These are phyloP conservation scores for Saprolegnia diclina DNA, from an alignment of 352 stramenopile species.

Conservation along the genomic window DNA sequence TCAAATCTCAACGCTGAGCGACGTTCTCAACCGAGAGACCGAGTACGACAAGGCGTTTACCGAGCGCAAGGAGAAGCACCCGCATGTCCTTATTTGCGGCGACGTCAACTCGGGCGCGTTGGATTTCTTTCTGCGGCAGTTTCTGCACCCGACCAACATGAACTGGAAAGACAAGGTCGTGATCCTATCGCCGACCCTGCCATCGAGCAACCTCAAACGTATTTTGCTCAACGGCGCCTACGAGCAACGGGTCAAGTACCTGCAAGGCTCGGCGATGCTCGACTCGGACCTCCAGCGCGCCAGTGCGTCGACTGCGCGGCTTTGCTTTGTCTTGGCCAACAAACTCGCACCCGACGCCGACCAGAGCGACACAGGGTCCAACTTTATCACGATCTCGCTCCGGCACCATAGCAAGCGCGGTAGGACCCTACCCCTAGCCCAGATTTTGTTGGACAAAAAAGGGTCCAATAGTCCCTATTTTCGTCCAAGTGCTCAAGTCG, in stretches of 20 bases:
- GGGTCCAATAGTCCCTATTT: slow-evolving; percentile 41
- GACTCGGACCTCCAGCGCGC: slow-evolving; percentile 59
- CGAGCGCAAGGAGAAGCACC: slow-evolving; percentile 45
- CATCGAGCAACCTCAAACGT: slow-evolving; percentile 47
- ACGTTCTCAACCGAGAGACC: slow-evolving; percentile 68
- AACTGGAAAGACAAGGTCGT: slow-evolving; percentile 60
- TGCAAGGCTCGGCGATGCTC: slow-evolving; percentile 73
- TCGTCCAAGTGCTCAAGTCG: slow-evolving; percentile 71
- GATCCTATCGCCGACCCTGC: slow-evolving; percentile 56
- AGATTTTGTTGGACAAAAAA: neutral
- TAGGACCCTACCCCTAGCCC: slow-evolving; percentile 27
- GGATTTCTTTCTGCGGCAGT: slow-evolving; percentile 73
- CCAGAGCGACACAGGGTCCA: slow-evolving; percentile 63
- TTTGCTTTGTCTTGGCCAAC: slow-evolving; percentile 71
- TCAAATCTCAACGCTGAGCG: slow-evolving; percentile 59
- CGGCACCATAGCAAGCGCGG: slow-evolving; percentile 60
- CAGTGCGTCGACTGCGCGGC: slow-evolving; percentile 41
- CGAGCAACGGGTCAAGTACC: slow-evolving; percentile 66
- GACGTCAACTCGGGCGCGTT: slow-evolving; percentile 66
- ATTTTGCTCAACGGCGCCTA: slow-evolving; percentile 70
- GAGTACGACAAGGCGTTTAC: slow-evolving; percentile 73
- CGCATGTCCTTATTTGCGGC: slow-evolving; percentile 70
- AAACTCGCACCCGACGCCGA: slow-evolving; percentile 56
- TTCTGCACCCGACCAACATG: slow-evolving; percentile 58
- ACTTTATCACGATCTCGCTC: slow-evolving; percentile 69